These are phyloP conservation scores for Russula olivacea DNA, from an alignment of 768 basidiomycete genomes.

Conservation along the genomic window DNA sequence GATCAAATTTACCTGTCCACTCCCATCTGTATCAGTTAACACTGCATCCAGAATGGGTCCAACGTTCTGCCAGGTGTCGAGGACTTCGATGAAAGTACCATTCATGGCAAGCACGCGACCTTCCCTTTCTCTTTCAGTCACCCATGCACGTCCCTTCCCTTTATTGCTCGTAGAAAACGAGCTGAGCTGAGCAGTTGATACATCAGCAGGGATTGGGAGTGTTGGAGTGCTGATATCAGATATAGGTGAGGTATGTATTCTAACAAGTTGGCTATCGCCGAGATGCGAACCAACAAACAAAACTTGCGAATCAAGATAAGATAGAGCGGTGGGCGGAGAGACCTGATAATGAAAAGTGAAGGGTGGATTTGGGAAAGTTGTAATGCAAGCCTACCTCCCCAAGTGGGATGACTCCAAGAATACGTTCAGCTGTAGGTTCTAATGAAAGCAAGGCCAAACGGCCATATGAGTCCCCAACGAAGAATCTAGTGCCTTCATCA, in stretches of 20 bases:
- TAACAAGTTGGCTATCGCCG: constrained; percentile 74
- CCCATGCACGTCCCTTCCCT: constrained; percentile 34
- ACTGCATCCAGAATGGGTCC: constrained; percentile 79
- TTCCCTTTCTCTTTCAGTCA: constrained; percentile 37
- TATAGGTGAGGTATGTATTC: constrained; percentile 45
- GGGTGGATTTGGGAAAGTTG: not conserved
- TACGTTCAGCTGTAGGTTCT: constrained; percentile 35
- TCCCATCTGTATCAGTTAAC: constrained; percentile 65
- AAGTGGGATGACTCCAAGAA: constrained; percentile 52
- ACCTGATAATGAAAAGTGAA: constrained; percentile 38
- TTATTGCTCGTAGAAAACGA: constrained; percentile 36
- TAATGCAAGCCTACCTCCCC: constrained; percentile 55
- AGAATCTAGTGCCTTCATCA: constrained; percentile 40
- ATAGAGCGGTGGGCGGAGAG: constrained; percentile 64
- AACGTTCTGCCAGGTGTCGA: constrained; percentile 68
- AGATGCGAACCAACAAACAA: constrained; percentile 77
- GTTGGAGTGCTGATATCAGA: constrained; percentile 39
- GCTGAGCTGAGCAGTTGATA: constrained; percentile 39
- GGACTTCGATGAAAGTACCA: constrained; percentile 53
- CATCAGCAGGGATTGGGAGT: constrained; percentile 45
- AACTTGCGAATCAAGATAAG: constrained; percentile 63
- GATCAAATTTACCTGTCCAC: constrained; percentile 49
- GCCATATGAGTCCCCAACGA: constrained; percentile 70
- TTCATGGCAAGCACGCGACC: constrained; percentile 30
- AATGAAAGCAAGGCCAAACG: constrained; percentile 61